A percentile compares a stretch with the other conserved stretches of the same genome.
These are phyloP conservation scores for Quercus ilex DNA, from an alignment of 306 rosid genomes.

Conservation along the genomic window DNA sequence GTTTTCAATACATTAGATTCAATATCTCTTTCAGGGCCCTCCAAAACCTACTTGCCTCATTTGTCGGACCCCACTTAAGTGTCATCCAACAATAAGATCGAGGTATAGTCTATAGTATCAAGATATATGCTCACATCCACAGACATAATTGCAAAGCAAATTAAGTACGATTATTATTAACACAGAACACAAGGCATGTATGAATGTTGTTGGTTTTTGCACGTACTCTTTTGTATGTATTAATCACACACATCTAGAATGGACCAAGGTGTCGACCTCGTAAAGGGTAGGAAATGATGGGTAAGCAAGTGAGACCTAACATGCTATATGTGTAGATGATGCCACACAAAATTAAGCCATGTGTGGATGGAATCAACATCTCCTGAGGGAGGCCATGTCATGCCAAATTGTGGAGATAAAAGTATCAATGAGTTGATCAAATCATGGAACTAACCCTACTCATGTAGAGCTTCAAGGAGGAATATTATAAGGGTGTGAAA, in stretches of 20 bases:
- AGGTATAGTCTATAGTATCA: conserved; percentile 8
- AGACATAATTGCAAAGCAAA: background rate
- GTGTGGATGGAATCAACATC: conserved; percentile 32
- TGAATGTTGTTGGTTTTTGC: conserved; percentile 10
- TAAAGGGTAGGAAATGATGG: conserved; percentile 48
- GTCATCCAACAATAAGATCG: conserved; percentile 12
- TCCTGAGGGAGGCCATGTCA: conserved; percentile 45
- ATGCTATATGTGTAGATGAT: conserved; percentile 17
- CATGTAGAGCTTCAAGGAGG: conserved; percentile 10
- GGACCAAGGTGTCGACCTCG: conserved; percentile 45
- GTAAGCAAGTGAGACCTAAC: conserved; percentile 33
- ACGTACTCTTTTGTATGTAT: background rate
- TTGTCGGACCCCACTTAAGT: conserved; percentile 1
- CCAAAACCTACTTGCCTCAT: background rate
- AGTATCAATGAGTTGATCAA: conserved; percentile 19
- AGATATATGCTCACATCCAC: background rate
- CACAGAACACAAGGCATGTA: conserved; percentile 4
- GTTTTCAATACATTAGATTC: background rate
- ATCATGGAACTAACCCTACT: conserved; percentile 22
- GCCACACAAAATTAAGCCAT: conserved; percentile 33
- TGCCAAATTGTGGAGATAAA: conserved; percentile 22
- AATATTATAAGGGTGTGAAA: conserved; percentile 21
- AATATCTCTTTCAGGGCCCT: background rate
- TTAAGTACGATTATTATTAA: background rate
- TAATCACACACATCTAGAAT: conserved; percentile 5